A percentile compares a stretch with the other conserved stretches of the same genome.
These are phyloP conservation scores for Acer negundo DNA, from an alignment of 345 rosid genomes.

Conservation along the genomic window DNA sequence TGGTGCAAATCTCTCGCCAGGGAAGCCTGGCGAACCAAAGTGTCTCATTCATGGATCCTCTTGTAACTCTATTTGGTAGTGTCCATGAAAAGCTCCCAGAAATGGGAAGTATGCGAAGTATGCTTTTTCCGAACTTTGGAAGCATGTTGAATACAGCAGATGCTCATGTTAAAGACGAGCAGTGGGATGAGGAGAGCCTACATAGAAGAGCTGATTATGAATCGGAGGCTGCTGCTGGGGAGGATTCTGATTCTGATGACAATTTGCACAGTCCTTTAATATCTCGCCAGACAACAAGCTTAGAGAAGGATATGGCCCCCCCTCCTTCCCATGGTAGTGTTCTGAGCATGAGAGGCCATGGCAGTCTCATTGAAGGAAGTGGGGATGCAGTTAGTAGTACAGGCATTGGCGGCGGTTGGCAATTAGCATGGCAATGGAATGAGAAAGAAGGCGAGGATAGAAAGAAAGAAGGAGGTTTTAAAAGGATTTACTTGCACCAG, in stretches of 20 bases:
- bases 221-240: slow-evolving; percentile 57
- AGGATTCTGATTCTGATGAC: slow-evolving; percentile 81
- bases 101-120: slow-evolving; percentile 74
- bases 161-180: slow-evolving; percentile 56
- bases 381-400: slow-evolving; percentile 63
- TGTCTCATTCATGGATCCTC: slow-evolving; percentile 80
- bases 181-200: slow-evolving; percentile 90
- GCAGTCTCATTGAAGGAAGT: slow-evolving; percentile 66
- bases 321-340: slow-evolving; percentile 63
- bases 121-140: slow-evolving; percentile 77
- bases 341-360: slow-evolving; percentile 62
- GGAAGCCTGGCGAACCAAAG: slow-evolving; percentile 79
- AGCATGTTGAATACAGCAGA: slow-evolving; percentile 87
- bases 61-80: slow-evolving; percentile 85
- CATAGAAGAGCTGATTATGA: slow-evolving; percentile 62
- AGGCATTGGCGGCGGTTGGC: slow-evolving; percentile 99
- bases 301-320: slow-evolving; percentile 72
- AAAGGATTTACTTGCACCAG: slow-evolving; percentile 81
- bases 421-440: slow-evolving; percentile 87
- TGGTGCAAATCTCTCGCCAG: slow-evolving; percentile 67
- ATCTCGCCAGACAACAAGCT: slow-evolving; percentile 84
- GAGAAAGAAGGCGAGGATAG: slow-evolving; percentile 71
- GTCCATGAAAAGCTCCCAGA: slow-evolving; percentile 91
- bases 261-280: slow-evolving; percentile 83
- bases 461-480: slow-evolving; percentile 76